These are phyloP conservation scores for Penicillium paradoxum DNA, from an alignment of 495 filamentous ascomycete species.

Conservation along the genomic window DNA sequence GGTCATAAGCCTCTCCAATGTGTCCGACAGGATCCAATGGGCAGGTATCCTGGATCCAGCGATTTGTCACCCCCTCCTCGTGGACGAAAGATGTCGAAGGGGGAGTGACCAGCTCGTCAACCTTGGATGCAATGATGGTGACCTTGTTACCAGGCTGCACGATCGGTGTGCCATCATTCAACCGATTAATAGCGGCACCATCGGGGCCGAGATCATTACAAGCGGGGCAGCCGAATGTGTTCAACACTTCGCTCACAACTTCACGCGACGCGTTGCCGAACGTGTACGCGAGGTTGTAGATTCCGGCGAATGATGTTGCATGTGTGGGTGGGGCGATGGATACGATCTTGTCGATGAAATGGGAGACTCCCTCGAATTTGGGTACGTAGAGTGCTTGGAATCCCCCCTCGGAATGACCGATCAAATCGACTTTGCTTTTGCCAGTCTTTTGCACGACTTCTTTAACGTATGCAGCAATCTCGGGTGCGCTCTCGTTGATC, in stretches of 20 bases:
- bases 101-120: conserved; percentile 48
- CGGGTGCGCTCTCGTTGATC: conserved; percentile 42
- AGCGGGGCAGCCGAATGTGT: conserved; percentile 41
- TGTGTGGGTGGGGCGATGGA: conserved; percentile 49
- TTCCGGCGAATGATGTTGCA: conserved; percentile 42
- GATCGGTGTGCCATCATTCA: conserved; percentile 43
- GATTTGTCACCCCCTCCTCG: conserved; percentile 43
- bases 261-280: conserved; percentile 35
- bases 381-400: conserved; percentile 50
- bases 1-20: conserved; percentile 49
- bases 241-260: conserved; percentile 28
- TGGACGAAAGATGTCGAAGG: conserved; percentile 39
- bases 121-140: conserved; percentile 45
- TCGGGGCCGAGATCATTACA: conserved; percentile 42
- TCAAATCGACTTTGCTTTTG: conserved; percentile 43
- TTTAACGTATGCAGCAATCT: conserved; percentile 47
- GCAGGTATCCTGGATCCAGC: conserved; percentile 45
- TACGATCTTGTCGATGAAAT: conserved; percentile 42
- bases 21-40: conserved; percentile 47
- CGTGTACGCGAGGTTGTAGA: conserved; percentile 44
- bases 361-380: conserved; percentile 44
- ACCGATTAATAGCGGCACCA: conserved; percentile 33
- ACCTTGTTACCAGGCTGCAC: conserved; percentile 44
- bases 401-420: conserved; percentile 53
- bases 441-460: conserved; percentile 39